Evolutionary conservation across 192 early-diverging fungal species (phyloP).

Genomic region (Umbelopsis sp.): DNA sequence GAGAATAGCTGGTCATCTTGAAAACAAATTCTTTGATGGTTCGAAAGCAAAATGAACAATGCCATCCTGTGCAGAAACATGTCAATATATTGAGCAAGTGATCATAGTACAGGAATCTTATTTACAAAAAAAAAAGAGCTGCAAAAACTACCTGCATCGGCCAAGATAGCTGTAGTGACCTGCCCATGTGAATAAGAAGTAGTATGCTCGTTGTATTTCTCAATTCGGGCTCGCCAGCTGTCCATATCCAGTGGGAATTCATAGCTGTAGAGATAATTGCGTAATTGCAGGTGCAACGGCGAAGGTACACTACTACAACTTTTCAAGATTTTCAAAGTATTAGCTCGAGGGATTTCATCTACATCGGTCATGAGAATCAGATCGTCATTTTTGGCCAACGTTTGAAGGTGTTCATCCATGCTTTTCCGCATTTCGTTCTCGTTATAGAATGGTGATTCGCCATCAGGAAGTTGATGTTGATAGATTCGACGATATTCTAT

Average conservation of each 20-base stretch:
- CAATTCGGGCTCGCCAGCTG: conserved; percentile 52
- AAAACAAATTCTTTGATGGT: conserved; percentile 57
- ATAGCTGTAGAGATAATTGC: conserved; percentile 63
- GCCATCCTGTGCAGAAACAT: conserved; percentile 48
- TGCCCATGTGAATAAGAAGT: conserved; percentile 42
- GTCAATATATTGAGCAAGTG: background rate
- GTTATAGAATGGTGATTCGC: conserved; percentile 50
- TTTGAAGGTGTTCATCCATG: conserved; percentile 45
- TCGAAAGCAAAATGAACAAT: conserved; percentile 68
- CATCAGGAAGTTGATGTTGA: conserved; percentile 26
- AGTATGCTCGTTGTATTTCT: conserved; percentile 32
- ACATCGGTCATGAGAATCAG: conserved; percentile 58
- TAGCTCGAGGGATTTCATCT: conserved; percentile 57
- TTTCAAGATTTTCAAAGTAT: conserved; percentile 48
- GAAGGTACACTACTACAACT: conserved; percentile 51
- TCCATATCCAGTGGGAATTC: conserved; percentile 53
- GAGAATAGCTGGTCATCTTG: conserved; percentile 67
- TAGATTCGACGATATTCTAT: conserved; percentile 45
- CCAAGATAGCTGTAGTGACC: conserved; percentile 42
- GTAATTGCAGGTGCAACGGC: conserved; percentile 52
- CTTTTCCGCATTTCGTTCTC: conserved; percentile 45
- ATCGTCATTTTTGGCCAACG: conserved; percentile 36
- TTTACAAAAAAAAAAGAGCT: no score
- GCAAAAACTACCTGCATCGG: conserved; percentile 53
- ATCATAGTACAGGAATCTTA: background rate